Evolutionary conservation across 768 basidiomycete genomes (phyloP).

Genomic region (Grammothele lineata): DNA sequence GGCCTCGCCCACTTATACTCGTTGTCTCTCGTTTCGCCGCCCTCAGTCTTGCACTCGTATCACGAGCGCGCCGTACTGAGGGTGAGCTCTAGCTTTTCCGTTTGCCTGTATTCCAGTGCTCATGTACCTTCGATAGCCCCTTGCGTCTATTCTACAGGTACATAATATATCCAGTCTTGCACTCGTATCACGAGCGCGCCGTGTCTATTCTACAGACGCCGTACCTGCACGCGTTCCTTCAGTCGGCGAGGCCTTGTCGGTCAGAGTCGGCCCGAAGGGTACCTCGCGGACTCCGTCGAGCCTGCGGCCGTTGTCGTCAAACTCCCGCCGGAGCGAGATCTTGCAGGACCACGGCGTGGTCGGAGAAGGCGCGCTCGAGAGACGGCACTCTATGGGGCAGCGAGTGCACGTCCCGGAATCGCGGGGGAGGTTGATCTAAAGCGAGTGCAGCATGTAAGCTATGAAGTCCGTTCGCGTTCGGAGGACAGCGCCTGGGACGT

Average conservation of each 20-base stretch:
- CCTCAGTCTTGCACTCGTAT: too few relatives aligned
- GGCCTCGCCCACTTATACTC: too few relatives aligned
- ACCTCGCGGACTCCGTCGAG: slow-evolving; percentile 25
- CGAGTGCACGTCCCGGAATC: slow-evolving; percentile 42
- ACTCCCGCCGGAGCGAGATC: slow-evolving; percentile 42
- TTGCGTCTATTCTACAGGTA: too few relatives aligned
- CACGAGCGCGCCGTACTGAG: too few relatives aligned
- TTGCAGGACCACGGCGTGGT: slow-evolving; percentile 26
- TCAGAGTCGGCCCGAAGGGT: slow-evolving; percentile 40
- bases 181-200: too few relatives aligned
- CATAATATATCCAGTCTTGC: too few relatives aligned
- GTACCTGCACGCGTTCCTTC: slow-evolving; percentile 54
- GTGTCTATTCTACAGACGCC: too few relatives aligned
- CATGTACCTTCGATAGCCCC: too few relatives aligned
- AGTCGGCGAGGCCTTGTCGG: slow-evolving; percentile 48
- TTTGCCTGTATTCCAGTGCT: too few relatives aligned
- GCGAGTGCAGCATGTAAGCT: too few relatives aligned
- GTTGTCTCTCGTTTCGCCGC: too few relatives aligned
- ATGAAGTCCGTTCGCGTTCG: background rate
- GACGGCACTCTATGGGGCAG: slow-evolving; percentile 35
- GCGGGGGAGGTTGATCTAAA: slow-evolving; percentile 20
- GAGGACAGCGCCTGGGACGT: slow-evolving; percentile 19
- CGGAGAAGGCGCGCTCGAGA: slow-evolving; percentile 5
- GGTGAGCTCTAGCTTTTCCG: too few relatives aligned
- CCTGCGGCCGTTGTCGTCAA: slow-evolving; percentile 28